Evolutionary conservation across 106 monocot genomes (phyloP).

Genomic region (Acorus calamus): DNA sequence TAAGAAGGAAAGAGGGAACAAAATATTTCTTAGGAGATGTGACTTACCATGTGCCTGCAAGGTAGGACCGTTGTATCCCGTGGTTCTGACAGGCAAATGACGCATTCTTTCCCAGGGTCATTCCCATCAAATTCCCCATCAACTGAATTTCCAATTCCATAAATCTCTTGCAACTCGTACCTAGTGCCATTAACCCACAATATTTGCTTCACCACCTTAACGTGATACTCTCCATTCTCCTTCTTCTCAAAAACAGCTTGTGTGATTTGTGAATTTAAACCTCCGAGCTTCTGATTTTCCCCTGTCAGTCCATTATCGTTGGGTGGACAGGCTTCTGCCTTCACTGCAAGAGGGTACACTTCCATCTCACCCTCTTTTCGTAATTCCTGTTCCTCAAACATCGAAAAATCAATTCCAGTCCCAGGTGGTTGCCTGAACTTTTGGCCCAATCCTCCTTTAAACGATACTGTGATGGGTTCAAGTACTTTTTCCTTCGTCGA

Average conservation of each 20-base stretch:
- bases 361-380: constrained; percentile 33
- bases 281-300: constrained; percentile 14
- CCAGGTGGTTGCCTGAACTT: constrained; percentile 58
- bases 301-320: constrained; percentile 5
- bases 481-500: constrained; percentile 23
- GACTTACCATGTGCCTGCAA: constrained; percentile 68
- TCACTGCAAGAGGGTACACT: constrained; percentile 47
- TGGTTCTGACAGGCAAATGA: constrained; percentile 67
- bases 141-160: constrained; percentile 69
- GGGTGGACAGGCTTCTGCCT: constrained; percentile 43
- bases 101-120: constrained; percentile 70
- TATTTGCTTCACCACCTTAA: constrained; percentile 47
- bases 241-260: constrained; percentile 59
- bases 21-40: too few relatives aligned
- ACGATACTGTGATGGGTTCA: constrained; percentile 39
- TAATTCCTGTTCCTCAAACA: constrained; percentile 41
- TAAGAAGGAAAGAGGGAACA: too few relatives aligned
- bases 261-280: constrained; percentile 55
- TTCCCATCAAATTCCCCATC: constrained; percentile 46
- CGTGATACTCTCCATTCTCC: constrained; percentile 37
- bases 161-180: constrained; percentile 72
- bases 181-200: constrained; percentile 44
- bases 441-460: constrained; percentile 52
- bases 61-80: constrained; percentile 69
- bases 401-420: constrained; percentile 44